Base-by-base conservation (phyloP, 768 basidiomycete genomes). In the Lepiota brunneoincarnata region DNA sequence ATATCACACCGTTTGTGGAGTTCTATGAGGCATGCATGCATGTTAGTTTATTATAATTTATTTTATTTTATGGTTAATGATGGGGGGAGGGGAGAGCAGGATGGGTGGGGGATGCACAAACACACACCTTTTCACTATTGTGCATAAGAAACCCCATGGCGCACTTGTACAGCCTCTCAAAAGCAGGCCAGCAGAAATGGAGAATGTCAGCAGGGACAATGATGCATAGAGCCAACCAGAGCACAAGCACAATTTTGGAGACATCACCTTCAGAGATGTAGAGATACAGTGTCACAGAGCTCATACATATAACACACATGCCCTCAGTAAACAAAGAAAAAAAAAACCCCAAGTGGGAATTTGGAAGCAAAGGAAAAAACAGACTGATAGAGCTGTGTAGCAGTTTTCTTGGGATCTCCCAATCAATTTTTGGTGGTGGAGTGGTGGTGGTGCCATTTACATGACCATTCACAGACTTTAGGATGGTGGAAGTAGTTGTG, bases 351-450 rank as follows among this genome's bases (percentile, higher is more conserved):
- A n/a, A n/a, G n/a, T n/a, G n/a, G n/a, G n/a, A n/a, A n/a, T n/a
- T n/a, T 18, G 10, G 42, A 39, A 28, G 28, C 4, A 34, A 17
- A 54, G 36, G 14, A 44, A 50, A 21, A 18, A 49, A 76, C 85
- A 24, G 37, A 91, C 93, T 93, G 56, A 96, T 96, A 3, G 89
- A 91, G 11, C 89, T 88, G 69, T 97, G 94, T 40, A 97, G 67
- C 9, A 82, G 69, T 69, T 97, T 97, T 59, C 94, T 73, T 0
- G 94, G 94, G 46, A 97, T 86, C 70, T 97, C 94, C 86, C 88
- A 93, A 70, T 94, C 89, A 24, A 90, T 76, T 59, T 76, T 73
- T 42, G 24, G 54, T 45, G 26, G 7, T 45, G 15, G 49, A 38
- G 51, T 58, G 28, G 17, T 31, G 11, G 54, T 58, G 41, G 57